These are phyloP conservation scores for Phytophthora multivora DNA, from an alignment of 352 stramenopile species.

Conservation along the genomic window DNA sequence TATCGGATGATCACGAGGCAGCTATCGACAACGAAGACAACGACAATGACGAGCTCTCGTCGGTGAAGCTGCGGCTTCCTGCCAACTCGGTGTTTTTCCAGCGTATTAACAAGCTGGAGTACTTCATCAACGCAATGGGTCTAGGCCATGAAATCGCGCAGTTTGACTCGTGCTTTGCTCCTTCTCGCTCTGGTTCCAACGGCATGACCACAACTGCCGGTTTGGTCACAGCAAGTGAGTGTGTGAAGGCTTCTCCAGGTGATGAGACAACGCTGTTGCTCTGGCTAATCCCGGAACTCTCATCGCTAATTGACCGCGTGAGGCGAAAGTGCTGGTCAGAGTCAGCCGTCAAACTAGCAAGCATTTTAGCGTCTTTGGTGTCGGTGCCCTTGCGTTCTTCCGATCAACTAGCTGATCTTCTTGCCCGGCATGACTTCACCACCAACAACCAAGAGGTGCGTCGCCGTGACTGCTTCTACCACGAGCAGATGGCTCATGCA, in stretches of 20 bases:
- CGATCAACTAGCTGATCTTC: conserved; percentile 59
- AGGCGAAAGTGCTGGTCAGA: conserved; percentile 74
- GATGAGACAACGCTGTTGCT: conserved; percentile 80
- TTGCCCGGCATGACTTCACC: conserved; percentile 64
- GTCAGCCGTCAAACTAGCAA: conserved; percentile 68
- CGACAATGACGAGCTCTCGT: conserved; percentile 34
- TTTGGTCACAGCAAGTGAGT: conserved; percentile 60
- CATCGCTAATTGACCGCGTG: conserved; percentile 66
- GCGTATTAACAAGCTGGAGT: conserved; percentile 84
- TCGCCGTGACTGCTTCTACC: conserved; percentile 81
- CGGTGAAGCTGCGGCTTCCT: conserved; percentile 45
- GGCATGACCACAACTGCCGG: conserved; percentile 42
- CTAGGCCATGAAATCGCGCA: conserved; percentile 72
- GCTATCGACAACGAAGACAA: conserved; percentile 24
- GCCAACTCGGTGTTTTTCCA: conserved; percentile 72
- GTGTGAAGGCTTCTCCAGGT: conserved; percentile 64
- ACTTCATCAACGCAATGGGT: conserved; percentile 84
- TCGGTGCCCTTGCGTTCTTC: conserved; percentile 68
- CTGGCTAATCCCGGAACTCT: conserved; percentile 80
- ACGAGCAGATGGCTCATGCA: conserved; percentile 82
- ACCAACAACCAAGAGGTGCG: conserved; percentile 79
- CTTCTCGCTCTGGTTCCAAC: conserved; percentile 50
- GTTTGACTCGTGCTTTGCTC: conserved; percentile 78
- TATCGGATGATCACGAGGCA: conserved; percentile 49
- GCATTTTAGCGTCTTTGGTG: conserved; percentile 68